Base-by-base conservation (phyloP, 768 basidiomycete species). In the Boletus rubroflammeus region DNA sequence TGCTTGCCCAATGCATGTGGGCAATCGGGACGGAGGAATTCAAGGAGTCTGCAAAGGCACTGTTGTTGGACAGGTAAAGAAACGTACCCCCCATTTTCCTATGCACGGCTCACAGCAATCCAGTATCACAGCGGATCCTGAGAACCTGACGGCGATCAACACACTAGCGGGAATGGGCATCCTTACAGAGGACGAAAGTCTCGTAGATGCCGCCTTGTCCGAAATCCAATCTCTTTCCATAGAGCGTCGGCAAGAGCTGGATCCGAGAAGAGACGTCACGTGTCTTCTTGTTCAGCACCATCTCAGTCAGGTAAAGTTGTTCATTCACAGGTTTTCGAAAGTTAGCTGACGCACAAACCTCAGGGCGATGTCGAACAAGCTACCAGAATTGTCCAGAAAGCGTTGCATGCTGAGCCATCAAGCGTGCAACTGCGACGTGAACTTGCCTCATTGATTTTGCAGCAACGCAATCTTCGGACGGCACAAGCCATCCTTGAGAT, bases 1-100 rank as follows among this genome's bases (percentile, higher is more conserved):
- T 92, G n/a, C 78, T 93, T n/a, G 84, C 90, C 6, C 85, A 93
- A 67, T 82, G 83, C 6, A 77, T 97, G 62, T 98, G 94, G 94
- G 82, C 85, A 1, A 77, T 88, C 19, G 85, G 84, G 5, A 82
- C 83, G 6, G 83, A 85, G 9, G 94, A 93, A 48, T 85, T 81
- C 34, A 81, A 75, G 56, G 92, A 95, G 55, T 77, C 76, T 19
- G 92, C 92, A 9, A 91, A 93, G 72, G 76, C 77, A 23, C 82
- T 85, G 57, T 75, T 98, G 51, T 73, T 98, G 52, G 86, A 94
- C 69, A 88, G 90, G 94, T 95, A 60, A 61, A 81, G 66, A 60
- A 46, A 26, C 47, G 26, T 11, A 36, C 25, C 52, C 17, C 31
- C 39, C 9, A 5, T 36, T 19, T 51, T 23, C n/a, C 47, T 40